Conservation (phyloP, 768 basidiomycete genomes). For the Pisolithus marmoratus region DNA sequence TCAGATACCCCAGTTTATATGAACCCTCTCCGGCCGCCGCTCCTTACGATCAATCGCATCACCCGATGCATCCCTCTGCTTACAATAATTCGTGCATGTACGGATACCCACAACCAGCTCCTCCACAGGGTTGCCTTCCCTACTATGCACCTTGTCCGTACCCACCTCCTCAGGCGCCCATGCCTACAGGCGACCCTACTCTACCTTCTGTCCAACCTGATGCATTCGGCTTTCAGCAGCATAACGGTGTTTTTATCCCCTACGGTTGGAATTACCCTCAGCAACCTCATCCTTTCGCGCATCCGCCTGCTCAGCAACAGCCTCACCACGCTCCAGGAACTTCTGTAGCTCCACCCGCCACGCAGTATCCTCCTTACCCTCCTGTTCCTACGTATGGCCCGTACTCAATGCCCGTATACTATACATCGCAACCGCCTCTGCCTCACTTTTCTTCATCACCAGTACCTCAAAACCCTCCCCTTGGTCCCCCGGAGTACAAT, state of each 20-base stretch:
- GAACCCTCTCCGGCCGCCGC: constrained; percentile 41
- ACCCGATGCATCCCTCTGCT: constrained; percentile 23
- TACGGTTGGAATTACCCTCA: constrained; percentile 31
- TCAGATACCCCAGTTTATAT: constrained; percentile 69
- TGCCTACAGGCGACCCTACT: constrained; percentile 33
- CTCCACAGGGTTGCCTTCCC: constrained; percentile 36
- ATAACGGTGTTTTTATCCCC: constrained; percentile 26
- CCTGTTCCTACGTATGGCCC: constrained; percentile 25
- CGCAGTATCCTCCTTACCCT: constrained; percentile 28
- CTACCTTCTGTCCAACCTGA: constrained; percentile 25
- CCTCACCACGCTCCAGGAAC: constrained; percentile 28
- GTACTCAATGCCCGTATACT: constrained; percentile 18
- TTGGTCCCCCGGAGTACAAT: constrained; percentile 26
- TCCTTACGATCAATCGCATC: constrained; percentile 27
- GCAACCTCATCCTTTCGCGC: constrained; percentile 29
- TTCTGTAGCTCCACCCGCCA: constrained; percentile 24
- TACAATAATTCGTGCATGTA: constrained; percentile 32
- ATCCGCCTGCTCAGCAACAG: constrained; percentile 37
- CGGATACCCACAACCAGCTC: constrained; percentile 37
- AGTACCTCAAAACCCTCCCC: constrained; percentile 20
- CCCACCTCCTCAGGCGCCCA: constrained; percentile 40
- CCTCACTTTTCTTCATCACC: constrained; percentile 21
- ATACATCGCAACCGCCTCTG: constrained; percentile 28
- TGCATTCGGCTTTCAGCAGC: constrained; percentile 27
- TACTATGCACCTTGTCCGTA: constrained; percentile 48